Evolutionary conservation across 1,284 basidiomycete species (phyloP).

Genomic region (Ceratobasidium sp.): DNA sequence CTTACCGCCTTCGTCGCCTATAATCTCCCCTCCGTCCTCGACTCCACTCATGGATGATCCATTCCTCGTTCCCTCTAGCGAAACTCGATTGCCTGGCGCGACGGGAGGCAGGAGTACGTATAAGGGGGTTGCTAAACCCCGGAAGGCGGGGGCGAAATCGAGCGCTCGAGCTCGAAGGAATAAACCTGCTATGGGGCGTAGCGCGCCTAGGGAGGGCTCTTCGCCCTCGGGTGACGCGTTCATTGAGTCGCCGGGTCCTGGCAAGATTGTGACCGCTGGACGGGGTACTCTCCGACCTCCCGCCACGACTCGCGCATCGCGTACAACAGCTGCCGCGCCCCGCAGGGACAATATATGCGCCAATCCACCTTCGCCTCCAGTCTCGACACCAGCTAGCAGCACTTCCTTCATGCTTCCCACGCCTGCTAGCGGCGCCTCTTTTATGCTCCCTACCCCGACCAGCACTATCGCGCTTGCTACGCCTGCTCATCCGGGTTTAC

Average conservation of each 20-base stretch:
- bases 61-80: background rate
- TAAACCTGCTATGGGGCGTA: background rate
- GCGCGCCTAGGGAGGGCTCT: too few relatives aligned
- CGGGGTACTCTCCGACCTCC: too few relatives aligned
- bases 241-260: too few relatives aligned
- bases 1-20: conserved; percentile 16
- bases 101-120: too few relatives aligned
- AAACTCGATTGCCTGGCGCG: background rate
- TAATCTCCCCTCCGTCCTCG: background rate
- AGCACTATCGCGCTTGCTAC: conserved; percentile 6
- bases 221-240: too few relatives aligned
- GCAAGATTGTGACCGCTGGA: too few relatives aligned
- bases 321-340: too few relatives aligned
- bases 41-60: conserved; percentile 27
- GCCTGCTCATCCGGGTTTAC: background rate
- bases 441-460: conserved; percentile 4
- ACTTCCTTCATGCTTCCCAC: background rate
- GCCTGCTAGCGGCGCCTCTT: background rate
- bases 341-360: background rate
- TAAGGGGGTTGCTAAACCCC: background rate
- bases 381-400: too few relatives aligned
- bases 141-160: background rate
- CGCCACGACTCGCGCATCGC: too few relatives aligned
- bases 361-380: too few relatives aligned
- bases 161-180: background rate